Evolutionary conservation across 2,329 filamentous ascomycete species (phyloP).

Genomic region (Diplocarpon rosae): DNA sequence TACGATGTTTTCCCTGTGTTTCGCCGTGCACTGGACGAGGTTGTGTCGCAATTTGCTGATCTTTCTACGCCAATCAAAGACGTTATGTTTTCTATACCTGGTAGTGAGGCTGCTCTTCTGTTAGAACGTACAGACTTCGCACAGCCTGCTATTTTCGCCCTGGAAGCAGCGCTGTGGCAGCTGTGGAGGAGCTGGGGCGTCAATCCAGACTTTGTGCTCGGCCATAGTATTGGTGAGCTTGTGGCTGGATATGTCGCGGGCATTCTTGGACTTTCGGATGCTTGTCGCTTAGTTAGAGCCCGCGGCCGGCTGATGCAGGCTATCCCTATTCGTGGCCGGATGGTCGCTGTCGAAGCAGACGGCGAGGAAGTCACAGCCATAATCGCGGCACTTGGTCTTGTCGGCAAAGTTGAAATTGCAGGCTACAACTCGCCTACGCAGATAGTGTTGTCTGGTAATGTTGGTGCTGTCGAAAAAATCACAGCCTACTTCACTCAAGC

Average conservation of each 20-base stretch:
- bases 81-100: neutral
- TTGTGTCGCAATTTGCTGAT: neutral
- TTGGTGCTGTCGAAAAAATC: conserved; percentile 41
- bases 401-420: conserved; percentile 33
- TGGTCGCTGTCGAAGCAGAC: conserved; percentile 33
- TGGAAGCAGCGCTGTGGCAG: conserved; percentile 43
- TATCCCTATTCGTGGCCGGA: conserved; percentile 5
- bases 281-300: conserved; percentile 56
- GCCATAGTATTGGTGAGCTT: conserved; percentile 62
- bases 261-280: conserved; percentile 57
- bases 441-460: conserved; percentile 56
- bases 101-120: neutral
- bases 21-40: neutral
- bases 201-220: conserved; percentile 44
- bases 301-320: conserved; percentile 37
- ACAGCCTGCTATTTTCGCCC: conserved; percentile 33
- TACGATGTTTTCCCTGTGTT: neutral
- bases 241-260: conserved; percentile 60
- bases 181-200: conserved; percentile 48
- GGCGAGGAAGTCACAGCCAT: conserved; percentile 32
- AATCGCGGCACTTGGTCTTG: conserved; percentile 17
- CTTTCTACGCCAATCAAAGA: neutral
- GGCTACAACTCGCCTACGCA: conserved; percentile 69
- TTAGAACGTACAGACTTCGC: neutral
- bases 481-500: conserved; percentile 35